Evolutionary conservation across 768 basidiomycete genomes (phyloP).

Genomic region (Termitomyces titanicus): DNA sequence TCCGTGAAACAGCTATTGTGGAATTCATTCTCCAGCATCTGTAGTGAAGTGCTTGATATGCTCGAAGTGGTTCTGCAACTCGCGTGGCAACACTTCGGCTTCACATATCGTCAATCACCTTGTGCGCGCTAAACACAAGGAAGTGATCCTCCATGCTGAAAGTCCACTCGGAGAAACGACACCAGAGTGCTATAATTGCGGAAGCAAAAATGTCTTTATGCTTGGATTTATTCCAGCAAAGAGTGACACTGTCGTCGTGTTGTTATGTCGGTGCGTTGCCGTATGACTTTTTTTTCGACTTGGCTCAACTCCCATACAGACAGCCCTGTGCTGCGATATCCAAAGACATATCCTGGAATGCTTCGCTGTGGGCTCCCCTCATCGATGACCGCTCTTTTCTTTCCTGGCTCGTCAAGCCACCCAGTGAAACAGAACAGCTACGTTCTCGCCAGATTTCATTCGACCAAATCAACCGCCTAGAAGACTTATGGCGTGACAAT

Average conservation of each 20-base stretch:
- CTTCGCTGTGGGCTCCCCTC: constrained; percentile 94
- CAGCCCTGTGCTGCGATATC: constrained; percentile 98
- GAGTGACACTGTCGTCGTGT: constrained; percentile 96
- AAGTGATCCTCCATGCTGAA: constrained; percentile 94
- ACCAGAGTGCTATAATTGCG: constrained; percentile 99
- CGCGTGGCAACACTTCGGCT: constrained; percentile 94
- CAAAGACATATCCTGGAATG: constrained; percentile 99
- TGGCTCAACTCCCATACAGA: constrained; percentile 34
- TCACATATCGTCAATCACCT: constrained; percentile 99
- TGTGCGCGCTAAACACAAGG: constrained; percentile 98
- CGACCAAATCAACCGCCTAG: constrained; percentile 93
- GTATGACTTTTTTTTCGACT: constrained; percentile 3
- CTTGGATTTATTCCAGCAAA: constrained; percentile 99
- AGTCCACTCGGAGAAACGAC: constrained; percentile 95
- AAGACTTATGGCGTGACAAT: constrained; percentile 98
- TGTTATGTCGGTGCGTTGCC: constrained; percentile 85
- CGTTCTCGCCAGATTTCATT: constrained; percentile 97
- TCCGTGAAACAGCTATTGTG: constrained; percentile 74
- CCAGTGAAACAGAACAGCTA: constrained; percentile 93
- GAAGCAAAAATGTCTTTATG: constrained; percentile 99
- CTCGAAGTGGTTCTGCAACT: constrained; percentile 98
- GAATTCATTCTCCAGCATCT: constrained; percentile 94
- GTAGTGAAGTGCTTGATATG: constrained; percentile 95
- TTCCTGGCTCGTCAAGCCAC: constrained; percentile 98
- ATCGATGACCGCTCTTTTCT: constrained; percentile 98